A percentile compares a stretch with the other conserved stretches of the same genome.
phyloP scores from a whole-genome alignment of 2,329 filamentous ascomycete genomes.

The Sarocladium brachiariae region DNA sequence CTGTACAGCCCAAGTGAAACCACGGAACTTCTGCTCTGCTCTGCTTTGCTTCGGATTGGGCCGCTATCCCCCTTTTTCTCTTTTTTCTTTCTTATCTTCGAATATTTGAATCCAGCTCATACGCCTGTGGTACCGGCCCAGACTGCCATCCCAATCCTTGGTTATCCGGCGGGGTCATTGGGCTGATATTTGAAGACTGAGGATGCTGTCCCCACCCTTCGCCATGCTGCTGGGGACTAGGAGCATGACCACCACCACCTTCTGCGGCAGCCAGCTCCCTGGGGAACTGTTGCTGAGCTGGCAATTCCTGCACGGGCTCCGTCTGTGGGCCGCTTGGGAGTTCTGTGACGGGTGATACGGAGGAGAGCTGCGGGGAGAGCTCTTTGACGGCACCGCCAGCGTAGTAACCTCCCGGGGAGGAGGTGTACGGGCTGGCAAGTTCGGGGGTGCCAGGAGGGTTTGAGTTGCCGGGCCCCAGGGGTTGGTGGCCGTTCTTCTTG shows the following conservation, averaged over 20 bases:
- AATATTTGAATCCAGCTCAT: slow-evolving; percentile 21
- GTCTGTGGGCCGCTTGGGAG: background rate
- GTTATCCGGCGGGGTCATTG: slow-evolving; percentile 13
- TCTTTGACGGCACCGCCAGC: slow-evolving; percentile 10
- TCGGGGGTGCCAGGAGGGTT: slow-evolving; percentile 26
- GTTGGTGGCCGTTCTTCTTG: slow-evolving; percentile 15
- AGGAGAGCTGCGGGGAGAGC: background rate
- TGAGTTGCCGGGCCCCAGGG: slow-evolving; percentile 11
- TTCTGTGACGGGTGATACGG: background rate
- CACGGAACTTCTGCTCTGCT: too few relatives aligned
- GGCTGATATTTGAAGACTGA: slow-evolving; percentile 9
- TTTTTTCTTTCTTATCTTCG: background rate
- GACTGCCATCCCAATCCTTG: slow-evolving; percentile 25
- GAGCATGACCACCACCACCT: background rate
- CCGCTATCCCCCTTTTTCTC: background rate
- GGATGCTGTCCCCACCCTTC: slow-evolving; percentile 2
- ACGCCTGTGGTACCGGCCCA: slow-evolving; percentile 27
- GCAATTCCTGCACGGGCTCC: background rate
- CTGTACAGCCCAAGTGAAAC: too few relatives aligned
- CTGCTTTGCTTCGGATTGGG: too few relatives aligned
- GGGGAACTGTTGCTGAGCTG: background rate
- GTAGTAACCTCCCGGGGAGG: background rate
- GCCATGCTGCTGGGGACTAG: slow-evolving; percentile 4
- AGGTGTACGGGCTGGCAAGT: slow-evolving; percentile 13
- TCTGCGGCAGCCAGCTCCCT: background rate